These are phyloP conservation scores for Glonium stellatum DNA, from an alignment of 495 filamentous ascomycete species.

Conservation along the genomic window DNA sequence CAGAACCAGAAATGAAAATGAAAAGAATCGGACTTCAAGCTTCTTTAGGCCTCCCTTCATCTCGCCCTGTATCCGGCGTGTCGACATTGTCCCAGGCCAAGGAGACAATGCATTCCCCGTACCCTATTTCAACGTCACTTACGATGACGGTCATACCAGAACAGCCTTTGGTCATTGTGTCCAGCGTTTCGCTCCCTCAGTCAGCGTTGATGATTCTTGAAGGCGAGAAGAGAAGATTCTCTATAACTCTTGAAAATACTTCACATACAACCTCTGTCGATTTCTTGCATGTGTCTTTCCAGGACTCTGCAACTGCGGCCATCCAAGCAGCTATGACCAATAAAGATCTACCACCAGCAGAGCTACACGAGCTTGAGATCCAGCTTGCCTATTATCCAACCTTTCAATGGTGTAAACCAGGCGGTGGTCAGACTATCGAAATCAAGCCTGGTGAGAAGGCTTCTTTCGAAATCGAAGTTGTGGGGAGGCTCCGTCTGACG, in stretches of 20 bases:
- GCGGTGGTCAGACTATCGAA: conserved; percentile 36
- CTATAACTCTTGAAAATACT: conserved; percentile 70
- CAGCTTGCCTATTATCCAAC: conserved; percentile 69
- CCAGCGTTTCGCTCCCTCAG: conserved; percentile 71
- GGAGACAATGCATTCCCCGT: conserved; percentile 17
- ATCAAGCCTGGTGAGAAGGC: conserved; percentile 64
- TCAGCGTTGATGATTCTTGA: conserved; percentile 87
- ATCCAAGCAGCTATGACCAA: conserved; percentile 66
- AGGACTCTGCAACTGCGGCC: conserved; percentile 74
- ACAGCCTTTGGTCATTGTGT: conserved; percentile 70
- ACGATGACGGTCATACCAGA: conserved; percentile 63
- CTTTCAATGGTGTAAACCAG: conserved; percentile 53
- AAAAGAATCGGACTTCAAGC: conserved; percentile 64
- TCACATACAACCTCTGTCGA: conserved; percentile 68
- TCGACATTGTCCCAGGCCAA: conserved; percentile 32
- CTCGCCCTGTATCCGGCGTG: conserved; percentile 51
- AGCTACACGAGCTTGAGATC: conserved; percentile 78
- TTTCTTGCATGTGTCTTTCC: conserved; percentile 77
- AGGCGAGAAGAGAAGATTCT: conserved; percentile 72
- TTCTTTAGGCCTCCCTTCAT: conserved; percentile 42
- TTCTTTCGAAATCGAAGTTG: conserved; percentile 74
- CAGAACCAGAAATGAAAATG: conserved; percentile 62
- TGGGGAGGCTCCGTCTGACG: conserved; percentile 80
- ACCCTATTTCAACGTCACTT: conserved; percentile 42
- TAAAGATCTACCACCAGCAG: conserved; percentile 65